Conservation (phyloP, 306 rosid species). For the Coriaria nepalensis region DNA sequence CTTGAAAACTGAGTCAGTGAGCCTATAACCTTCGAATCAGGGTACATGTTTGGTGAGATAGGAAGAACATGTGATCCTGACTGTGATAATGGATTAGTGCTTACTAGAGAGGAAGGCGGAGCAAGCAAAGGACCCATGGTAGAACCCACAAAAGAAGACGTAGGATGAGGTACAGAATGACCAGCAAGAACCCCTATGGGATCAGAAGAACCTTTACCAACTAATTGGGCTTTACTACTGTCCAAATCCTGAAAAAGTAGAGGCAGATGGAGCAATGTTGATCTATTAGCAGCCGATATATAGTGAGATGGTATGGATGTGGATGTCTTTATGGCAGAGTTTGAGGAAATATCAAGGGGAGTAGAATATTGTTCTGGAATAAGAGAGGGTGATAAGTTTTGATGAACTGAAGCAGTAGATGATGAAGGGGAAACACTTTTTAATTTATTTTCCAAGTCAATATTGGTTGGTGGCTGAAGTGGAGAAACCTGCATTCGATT, state of each 20-base stretch:
- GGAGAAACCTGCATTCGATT: constrained; percentile 22
- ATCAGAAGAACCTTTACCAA: constrained; percentile 23
- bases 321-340: constrained; percentile 23
- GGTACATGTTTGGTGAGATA: constrained; percentile 20
- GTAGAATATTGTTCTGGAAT: constrained; percentile 22
- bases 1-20: constrained; percentile 16
- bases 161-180: constrained; percentile 22
- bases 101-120: constrained; percentile 26
- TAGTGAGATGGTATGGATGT: constrained; percentile 20
- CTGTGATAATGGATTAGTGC: constrained; percentile 26
- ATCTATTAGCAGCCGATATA: no score
- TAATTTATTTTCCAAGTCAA: constrained; percentile 22
- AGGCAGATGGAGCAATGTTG: constrained; percentile 20
- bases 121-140: constrained; percentile 28
- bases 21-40: constrained; percentile 18
- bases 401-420: constrained; percentile 25
- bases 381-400: constrained; percentile 16
- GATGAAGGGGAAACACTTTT: constrained; percentile 23
- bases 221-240: constrained; percentile 20
- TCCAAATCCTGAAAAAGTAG: constrained; percentile 24
- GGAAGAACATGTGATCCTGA: constrained; percentile 21
- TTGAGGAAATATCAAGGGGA: constrained; percentile 27
- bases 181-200: constrained; percentile 22
- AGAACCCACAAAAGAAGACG: constrained; percentile 27
- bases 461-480: constrained; percentile 21